These are phyloP conservation scores for Ambrosia artemisiifolia DNA, from an alignment of 129 eudicot species.

Conservation along the genomic window DNA sequence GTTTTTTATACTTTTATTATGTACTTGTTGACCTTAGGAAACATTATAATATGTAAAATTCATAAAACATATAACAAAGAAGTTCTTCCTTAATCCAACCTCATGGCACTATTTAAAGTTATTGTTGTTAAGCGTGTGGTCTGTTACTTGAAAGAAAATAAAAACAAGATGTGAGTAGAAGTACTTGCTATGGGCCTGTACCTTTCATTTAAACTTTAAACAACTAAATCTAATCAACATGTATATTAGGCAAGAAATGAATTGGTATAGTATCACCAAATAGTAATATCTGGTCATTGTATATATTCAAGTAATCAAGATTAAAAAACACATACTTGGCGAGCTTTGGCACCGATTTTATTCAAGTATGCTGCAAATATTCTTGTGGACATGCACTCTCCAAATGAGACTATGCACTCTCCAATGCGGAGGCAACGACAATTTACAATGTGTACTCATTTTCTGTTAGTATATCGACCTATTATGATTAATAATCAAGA, in stretches of 20 bases:
- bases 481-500: too few species aligned
- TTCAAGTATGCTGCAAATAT: slow-evolving; percentile 88
- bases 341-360: slow-evolving; percentile 72
- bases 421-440: too few species aligned
- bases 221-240: too few species aligned
- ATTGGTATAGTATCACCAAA: too few species aligned
- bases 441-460: too few species aligned
- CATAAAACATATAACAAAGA: not conserved
- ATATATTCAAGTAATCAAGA: too few species aligned
- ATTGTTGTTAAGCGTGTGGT: not conserved
- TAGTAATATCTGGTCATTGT: too few species aligned
- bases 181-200: not conserved
- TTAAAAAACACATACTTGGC: slow-evolving; percentile 61
- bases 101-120: not conserved
- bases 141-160: not conserved
- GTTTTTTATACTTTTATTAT: too few species aligned
- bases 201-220: too few species aligned
- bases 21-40: too few species aligned
- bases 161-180: not conserved
- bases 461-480: too few species aligned
- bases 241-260: too few species aligned
- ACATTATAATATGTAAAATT: not conserved
- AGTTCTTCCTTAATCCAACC: not conserved
- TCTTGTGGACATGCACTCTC: slow-evolving; percentile 98
- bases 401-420: slow-evolving; percentile 89